phyloP scores from a whole-genome alignment of 2,329 filamentous ascomycete genomes.

The Periconia digitata region DNA sequence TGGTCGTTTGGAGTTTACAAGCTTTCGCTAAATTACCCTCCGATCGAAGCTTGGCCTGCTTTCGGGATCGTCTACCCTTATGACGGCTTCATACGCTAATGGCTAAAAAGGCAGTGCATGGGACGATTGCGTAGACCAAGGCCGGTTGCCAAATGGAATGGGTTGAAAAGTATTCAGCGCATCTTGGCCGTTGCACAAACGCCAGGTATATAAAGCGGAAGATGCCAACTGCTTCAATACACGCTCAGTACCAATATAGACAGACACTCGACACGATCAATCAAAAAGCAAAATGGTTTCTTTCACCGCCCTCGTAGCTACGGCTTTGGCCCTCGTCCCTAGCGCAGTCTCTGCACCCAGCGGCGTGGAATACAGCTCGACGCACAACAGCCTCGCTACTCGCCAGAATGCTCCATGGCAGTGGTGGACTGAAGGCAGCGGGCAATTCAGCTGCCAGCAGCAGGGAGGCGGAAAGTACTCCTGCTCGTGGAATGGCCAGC shows the following conservation, averaged over 20 bases:
- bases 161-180: background rate
- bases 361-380: background rate
- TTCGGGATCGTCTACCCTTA: constrained; percentile 4
- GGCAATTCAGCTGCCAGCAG: constrained; percentile 17
- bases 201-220: constrained; percentile 5
- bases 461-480: constrained; percentile 18
- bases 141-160: constrained; percentile 6
- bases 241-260: background rate
- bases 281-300: constrained; percentile 6
- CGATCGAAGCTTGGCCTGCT: constrained; percentile 6
- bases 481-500: constrained; percentile 14
- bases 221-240: background rate
- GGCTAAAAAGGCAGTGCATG: constrained; percentile 11
- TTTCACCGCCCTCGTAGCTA: constrained; percentile 11
- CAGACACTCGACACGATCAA: background rate
- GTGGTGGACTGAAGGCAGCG: constrained; percentile 17
- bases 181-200: constrained; percentile 4
- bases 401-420: constrained; percentile 12
- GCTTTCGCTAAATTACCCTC: constrained; percentile 6
- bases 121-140: constrained; percentile 5
- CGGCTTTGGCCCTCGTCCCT: constrained; percentile 12
- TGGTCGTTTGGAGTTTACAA: constrained; percentile 11
- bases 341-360: constrained; percentile 12
- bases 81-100: constrained; percentile 10
- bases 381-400: constrained; percentile 6